These are phyloP conservation scores for Tetrahymena thermophila DNA, from an alignment of 73 alveolate species.

Conservation along the genomic window DNA sequence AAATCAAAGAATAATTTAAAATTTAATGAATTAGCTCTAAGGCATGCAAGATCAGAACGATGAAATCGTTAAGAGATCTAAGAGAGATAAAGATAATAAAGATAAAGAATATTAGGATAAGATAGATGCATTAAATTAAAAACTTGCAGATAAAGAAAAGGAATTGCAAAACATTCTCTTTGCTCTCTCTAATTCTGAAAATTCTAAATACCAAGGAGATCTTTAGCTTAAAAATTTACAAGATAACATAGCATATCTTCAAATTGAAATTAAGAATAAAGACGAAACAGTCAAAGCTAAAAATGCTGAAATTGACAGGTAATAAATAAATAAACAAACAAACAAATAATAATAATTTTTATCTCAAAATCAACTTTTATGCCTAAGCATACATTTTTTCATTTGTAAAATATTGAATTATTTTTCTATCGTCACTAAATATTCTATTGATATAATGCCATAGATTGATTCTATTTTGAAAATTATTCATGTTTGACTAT, in stretches of 20 bases:
- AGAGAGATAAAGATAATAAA: neutral
- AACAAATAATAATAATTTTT: no score
- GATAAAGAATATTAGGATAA: neutral
- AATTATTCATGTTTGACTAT: no score
- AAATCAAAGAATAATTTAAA: neutral
- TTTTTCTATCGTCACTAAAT: no score
- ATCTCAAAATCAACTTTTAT: neutral
- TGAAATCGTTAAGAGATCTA: neutral
- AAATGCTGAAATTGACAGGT: neutral
- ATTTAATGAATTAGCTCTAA: neutral
- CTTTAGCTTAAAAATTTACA: neutral
- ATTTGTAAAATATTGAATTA: no score
- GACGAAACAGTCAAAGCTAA: neutral
- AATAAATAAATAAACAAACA: no score
- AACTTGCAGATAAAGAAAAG: neutral
- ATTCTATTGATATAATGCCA: no score
- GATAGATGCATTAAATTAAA: neutral
- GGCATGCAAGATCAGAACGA: neutral
- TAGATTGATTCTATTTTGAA: no score
- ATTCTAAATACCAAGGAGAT: neutral
- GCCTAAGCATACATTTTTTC: neutral
- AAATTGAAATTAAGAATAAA: neutral
- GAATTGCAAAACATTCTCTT: neutral
- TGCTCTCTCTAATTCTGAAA: neutral
- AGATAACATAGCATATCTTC: neutral